Evolutionary conservation across 148 eudicot species (phyloP), one percentile per base, ranked within the genome.

Genomic region (Arctostaphylos glauca): DNA sequence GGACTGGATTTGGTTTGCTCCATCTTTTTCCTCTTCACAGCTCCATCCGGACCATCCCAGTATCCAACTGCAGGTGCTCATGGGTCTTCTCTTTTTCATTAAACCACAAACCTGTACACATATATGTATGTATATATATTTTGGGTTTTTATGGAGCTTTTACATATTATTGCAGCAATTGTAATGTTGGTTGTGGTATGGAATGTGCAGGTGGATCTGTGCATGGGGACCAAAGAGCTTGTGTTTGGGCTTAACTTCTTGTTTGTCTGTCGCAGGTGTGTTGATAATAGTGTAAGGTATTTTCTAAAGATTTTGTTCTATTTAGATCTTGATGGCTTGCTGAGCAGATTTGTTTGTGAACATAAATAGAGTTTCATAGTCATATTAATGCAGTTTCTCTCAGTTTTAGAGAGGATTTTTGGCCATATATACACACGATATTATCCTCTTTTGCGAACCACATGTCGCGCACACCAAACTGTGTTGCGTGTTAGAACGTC

Each of bases 161-260:
- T 81, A 25, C 25, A 44, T 79, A 73, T 77, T 23, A 73, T 38
- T 83, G 82, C 86, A 80, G 79, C 70, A 52, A 62, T 81, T 44
- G 67, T 83, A 74, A 72, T 78, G 84, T 56, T 81, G 74, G 47
- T 81, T 66, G 62, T 81, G 88, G 77, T 84, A 68, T 83, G 76
- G 82, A 58, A 80, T 84, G 82, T 84, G 86, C 85, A 83, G 86
- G 81, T 87, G 85, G 74, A 53, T 47, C 77, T 81, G 49, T 62
- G 80, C 84, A 78, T 31, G 38, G 77, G 80, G 80, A 64, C 86
- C 78, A 83, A 81, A 54, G 78, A 83, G 87, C 83, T 81, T 83
- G 62, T 53, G 80, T 81, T 81, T 83, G 82, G 79, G 82, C 80
- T 84, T 66, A 47, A 58, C 81, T 77, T 52, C 25, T 74, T 79